These are phyloP conservation scores for Melampsora larici-populina DNA, from an alignment of 1,284 basidiomycete genomes.

Conservation along the genomic window DNA sequence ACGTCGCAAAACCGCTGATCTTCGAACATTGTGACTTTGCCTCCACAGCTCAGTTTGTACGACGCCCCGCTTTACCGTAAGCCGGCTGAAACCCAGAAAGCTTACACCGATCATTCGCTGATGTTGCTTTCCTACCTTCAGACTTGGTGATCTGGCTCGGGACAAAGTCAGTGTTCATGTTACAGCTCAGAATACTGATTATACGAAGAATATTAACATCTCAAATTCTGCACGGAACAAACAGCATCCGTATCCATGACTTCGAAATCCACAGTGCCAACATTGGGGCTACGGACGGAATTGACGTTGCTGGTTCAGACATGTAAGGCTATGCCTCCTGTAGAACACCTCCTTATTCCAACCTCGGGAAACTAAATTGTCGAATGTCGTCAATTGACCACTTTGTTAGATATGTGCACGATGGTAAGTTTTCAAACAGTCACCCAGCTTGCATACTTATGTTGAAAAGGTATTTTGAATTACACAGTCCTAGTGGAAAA, in stretches of 20 bases:
- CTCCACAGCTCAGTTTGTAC: conserved; percentile 14
- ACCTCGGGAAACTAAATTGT: background rate
- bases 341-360: background rate
- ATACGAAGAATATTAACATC: background rate
- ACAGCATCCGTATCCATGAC: conserved; percentile 26
- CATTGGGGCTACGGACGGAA: conserved; percentile 30
- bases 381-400: background rate
- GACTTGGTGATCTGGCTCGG: conserved; percentile 21
- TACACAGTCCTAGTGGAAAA: conserved; percentile 17
- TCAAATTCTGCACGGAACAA: background rate
- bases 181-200: background rate
- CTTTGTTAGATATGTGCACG: conserved; percentile 11
- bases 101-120: background rate
- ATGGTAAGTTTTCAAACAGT: conserved; percentile 15
- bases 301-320: conserved; percentile 18
- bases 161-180: conserved; percentile 2
- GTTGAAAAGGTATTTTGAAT: background rate
- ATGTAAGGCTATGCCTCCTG: conserved; percentile 3
- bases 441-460: background rate
- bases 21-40: background rate
- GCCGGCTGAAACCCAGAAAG: background rate
- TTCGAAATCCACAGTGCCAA: conserved; percentile 21
- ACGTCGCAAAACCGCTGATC: background rate
- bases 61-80: conserved; percentile 24
- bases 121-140: background rate